Conservation (phyloP, 129 eudicot genomes). For the Tanacetum coccineum region DNA sequence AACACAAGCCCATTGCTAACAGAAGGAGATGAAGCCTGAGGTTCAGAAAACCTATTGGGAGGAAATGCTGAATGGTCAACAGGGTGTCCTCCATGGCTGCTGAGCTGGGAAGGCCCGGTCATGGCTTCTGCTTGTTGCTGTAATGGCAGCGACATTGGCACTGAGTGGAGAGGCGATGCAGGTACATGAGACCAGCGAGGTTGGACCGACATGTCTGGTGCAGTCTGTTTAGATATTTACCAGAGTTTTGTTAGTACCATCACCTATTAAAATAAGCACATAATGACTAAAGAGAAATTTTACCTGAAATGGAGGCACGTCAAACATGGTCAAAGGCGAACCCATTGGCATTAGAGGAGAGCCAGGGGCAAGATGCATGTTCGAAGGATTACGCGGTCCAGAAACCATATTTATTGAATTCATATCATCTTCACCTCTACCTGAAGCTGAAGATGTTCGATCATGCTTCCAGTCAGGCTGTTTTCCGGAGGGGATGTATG, state of each 20-base stretch:
- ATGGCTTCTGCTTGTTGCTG: constrained; percentile 56
- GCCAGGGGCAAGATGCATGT: constrained; percentile 76
- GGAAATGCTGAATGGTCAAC: constrained; percentile 47
- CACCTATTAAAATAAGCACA: not conserved
- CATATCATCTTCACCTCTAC: constrained; percentile 58
- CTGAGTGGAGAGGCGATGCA: constrained; percentile 47
- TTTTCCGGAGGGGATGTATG: constrained; percentile 85
- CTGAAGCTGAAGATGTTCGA: constrained; percentile 56
- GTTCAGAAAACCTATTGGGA: constrained; percentile 48
- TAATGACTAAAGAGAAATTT: not conserved
- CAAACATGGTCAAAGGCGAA: constrained; percentile 84
- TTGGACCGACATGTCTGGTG: constrained; percentile 65
- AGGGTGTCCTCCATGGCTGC: constrained; percentile 46
- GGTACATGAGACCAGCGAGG: constrained; percentile 71
- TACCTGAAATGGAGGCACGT: constrained; percentile 93
- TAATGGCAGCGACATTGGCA: constrained; percentile 50
- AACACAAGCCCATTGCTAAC: constrained; percentile 30
- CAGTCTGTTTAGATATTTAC: constrained; percentile 42
- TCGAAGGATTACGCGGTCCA: constrained; percentile 54
- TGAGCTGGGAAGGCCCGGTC: constrained; percentile 45
- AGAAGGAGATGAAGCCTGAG: constrained; percentile 48
- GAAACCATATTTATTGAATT: constrained; percentile 51
- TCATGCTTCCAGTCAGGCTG: constrained; percentile 96
- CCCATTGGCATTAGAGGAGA: constrained; percentile 77
- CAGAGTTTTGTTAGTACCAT: constrained; percentile 9